A percentile compares a stretch with the other conserved stretches of the same genome.
These are phyloP conservation scores for Carex scoparia DNA, from an alignment of 176 grass and related monocot species.

Conservation along the genomic window DNA sequence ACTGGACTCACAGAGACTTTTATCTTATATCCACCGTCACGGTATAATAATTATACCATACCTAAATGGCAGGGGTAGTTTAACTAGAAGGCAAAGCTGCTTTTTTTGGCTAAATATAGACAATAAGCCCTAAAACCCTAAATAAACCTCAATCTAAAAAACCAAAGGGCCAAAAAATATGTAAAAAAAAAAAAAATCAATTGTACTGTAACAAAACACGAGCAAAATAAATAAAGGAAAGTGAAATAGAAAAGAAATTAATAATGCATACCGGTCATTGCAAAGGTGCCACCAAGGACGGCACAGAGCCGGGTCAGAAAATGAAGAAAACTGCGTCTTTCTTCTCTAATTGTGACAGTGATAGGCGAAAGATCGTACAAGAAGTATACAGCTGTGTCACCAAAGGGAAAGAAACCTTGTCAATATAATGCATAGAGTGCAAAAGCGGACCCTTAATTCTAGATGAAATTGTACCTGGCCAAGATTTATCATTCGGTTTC, in stretches of 20 bases:
- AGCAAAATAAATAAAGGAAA: neutral
- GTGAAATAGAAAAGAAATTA: neutral
- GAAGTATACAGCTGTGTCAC: constrained; percentile 79
- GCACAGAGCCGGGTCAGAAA: constrained; percentile 92
- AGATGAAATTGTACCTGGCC: constrained; percentile 58
- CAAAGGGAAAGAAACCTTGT: constrained; percentile 21
- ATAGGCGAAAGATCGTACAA: constrained; percentile 98
- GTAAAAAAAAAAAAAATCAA: neutral
- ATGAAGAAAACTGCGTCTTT: constrained; percentile 89
- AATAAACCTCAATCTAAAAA: neutral
- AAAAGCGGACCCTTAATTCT: neutral
- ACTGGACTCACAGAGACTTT: neutral
- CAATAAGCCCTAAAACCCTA: neutral
- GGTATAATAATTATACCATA: neutral
- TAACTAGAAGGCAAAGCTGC: neutral
- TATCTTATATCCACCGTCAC: neutral
- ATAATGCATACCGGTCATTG: constrained; percentile 63
- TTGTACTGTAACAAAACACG: neutral
- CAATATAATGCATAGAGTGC: neutral
- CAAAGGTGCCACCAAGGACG: constrained; percentile 98
- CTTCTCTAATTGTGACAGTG: constrained; percentile 95
- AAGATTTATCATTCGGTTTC: constrained; percentile 54
- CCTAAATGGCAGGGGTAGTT: neutral
- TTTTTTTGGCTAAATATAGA: neutral
- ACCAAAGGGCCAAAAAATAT: neutral